Evolutionary conservation across 768 basidiomycete genomes (phyloP), one percentile per base, ranked within the genome.

Genomic region (Xanthoconium purpureum): DNA sequence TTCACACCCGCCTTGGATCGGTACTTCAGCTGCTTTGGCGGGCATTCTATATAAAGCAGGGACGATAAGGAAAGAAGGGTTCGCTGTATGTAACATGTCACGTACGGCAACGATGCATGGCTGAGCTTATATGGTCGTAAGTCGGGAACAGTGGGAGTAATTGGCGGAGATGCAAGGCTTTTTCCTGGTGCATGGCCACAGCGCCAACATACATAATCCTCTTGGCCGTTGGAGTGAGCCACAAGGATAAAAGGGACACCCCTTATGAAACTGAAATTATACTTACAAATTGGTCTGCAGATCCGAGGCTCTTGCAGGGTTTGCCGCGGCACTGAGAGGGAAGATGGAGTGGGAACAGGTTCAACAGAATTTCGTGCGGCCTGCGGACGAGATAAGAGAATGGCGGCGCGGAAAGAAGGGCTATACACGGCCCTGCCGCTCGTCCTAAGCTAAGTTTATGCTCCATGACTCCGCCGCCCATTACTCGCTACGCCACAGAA

Each of bases 401-500:
- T 28, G 15, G 42, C 29, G 42, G 38, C 37, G 48, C 3, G 32
- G 35, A 55, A 46, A 39, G 28, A 29, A 43, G 32, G 28, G 20
- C 30, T 17, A 40, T 30, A 33, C 30, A 17, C 50, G 3, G 35
- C 32, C 42, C 47, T 49, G 28, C 44, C n/a, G 43, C 30, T 46
- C 32, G 33, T 47, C 33, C 40, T 29, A 42, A 36, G 38, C 40
- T 29, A 42, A 36, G 38, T 32, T 46, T 50, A 48, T 50, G 30
- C 28, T 47, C 42, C 36, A 49, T 39, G 18, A 44, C 35, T 46
- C 53, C 55, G 50, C 55, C 51, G 45, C 35, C 14, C 36, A 45
- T 55, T 59, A 40, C 35, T 61, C 53, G 60, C 60, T 56, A 63
- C 66, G 65, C 66, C 65, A 65, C 63, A 59, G 52, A 56, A 59